Evolutionary conservation across 164 flowering plant species (phyloP), one percentile per base, ranked within the genome.

Genomic region (Aristolochia contorta): DNA sequence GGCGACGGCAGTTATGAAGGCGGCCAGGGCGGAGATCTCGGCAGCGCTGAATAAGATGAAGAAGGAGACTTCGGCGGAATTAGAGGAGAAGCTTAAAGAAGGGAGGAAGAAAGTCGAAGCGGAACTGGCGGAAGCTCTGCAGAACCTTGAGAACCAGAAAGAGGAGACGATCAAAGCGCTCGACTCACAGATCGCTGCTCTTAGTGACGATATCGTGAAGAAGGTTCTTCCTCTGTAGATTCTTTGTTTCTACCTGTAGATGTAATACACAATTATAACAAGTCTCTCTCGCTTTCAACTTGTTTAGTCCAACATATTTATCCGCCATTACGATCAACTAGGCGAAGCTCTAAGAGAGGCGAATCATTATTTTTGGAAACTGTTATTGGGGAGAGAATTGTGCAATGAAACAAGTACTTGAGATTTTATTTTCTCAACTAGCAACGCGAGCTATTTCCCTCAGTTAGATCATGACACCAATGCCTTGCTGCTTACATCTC

Each of bases 1-100:
- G 71, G 96, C 85, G 0, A 71, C 76, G n/a, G 98, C 98, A 0
- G 67, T 89, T 13, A 75, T 89, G 90, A 74, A 66, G 71, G 98
- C 97, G 1, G 98, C 96, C 1, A 69, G 92, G 52, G 98, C 98
- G 3, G 97, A 93, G 84, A 87, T 93, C 9, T 56, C 97, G 55
- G 90, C 96, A 18, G 97, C 98, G 37, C 70, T 89, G 70, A 89
- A 78, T 59, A 74, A 86, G 84, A 87, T 87, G 96, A 84, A 84
- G 92, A 89, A 83, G 81, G 97, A 93, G 79, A 86, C 95, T 15
- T 71, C 80, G 70, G 57, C 16, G 48, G 98, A 93, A 69, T 75
- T 87, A 56, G 98, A 89, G 72, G 47, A 49, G 75, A 79, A 78
- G 71, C 71, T 93, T 54, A 83, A 77, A 10, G 94, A 83, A 62